Evolutionary conservation across 768 basidiomycete genomes (phyloP).

Genomic region (Xanthoconium purpureum): DNA sequence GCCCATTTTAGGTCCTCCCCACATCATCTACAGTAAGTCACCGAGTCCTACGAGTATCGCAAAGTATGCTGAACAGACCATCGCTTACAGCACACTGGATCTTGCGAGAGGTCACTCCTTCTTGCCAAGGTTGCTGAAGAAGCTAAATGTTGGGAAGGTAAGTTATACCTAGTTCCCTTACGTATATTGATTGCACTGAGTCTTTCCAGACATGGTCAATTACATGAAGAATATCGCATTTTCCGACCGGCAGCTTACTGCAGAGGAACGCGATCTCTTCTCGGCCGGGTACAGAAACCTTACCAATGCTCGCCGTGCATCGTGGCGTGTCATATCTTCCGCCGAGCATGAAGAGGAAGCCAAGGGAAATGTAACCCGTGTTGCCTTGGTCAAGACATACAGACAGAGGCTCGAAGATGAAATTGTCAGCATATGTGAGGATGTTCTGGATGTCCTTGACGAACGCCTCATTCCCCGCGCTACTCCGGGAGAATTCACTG

Average conservation of each 20-base stretch:
- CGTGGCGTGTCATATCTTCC: not conserved
- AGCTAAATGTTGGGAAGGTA: not conserved
- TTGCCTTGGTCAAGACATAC: not conserved
- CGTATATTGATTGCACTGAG: not conserved
- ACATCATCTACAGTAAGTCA: not conserved
- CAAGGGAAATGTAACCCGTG: not conserved
- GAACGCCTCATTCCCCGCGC: not conserved
- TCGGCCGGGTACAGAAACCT: not conserved
- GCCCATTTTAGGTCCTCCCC: not conserved
- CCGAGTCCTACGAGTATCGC: not conserved
- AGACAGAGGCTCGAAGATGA: not conserved
- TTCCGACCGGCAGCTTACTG: not conserved
- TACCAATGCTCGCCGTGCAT: not conserved
- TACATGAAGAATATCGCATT: not conserved
- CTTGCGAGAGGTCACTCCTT: not conserved
- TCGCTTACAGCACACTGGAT: not conserved
- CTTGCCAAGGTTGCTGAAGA: not conserved
- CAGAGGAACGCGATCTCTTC: not conserved
- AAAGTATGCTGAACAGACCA: not conserved
- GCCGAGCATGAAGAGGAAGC: not conserved
- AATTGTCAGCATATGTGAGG: not conserved
- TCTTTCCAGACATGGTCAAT: not conserved
- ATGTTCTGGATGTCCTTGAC: not conserved
- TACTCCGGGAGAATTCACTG: not conserved
- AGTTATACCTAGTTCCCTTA: not conserved